Evolutionary conservation across 2,329 filamentous ascomycete species (phyloP).

Genomic region (Fusarium musae): DNA sequence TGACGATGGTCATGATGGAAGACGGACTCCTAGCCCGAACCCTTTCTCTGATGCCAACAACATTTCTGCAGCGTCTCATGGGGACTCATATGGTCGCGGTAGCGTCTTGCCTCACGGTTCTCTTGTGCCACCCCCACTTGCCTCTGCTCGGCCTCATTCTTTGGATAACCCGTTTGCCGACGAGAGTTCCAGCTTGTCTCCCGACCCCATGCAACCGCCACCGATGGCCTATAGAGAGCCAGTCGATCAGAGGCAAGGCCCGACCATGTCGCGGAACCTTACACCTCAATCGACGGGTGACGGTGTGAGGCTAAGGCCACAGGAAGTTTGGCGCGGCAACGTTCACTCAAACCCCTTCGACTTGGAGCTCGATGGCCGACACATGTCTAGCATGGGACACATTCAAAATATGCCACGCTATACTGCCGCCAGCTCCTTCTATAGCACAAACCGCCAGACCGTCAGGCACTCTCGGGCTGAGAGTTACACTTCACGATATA

Average conservation of each 20-base stretch:
- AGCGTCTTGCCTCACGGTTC: constrained; percentile 55
- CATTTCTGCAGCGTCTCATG: constrained; percentile 50
- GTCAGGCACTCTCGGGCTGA: constrained; percentile 52
- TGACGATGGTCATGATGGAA: constrained; percentile 29
- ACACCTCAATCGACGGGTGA: constrained; percentile 44
- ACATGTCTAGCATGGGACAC: constrained; percentile 31
- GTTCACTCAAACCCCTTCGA: constrained; percentile 74
- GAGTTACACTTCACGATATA: constrained; percentile 58
- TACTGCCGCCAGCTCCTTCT: constrained; percentile 40
- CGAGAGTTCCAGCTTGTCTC: constrained; percentile 54
- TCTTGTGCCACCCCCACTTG: constrained; percentile 52
- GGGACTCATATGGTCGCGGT: constrained; percentile 52
- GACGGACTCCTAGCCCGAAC: constrained; percentile 32
- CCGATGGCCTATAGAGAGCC: constrained; percentile 59
- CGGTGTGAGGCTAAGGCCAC: constrained; percentile 47
- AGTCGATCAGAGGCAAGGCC: constrained; percentile 61
- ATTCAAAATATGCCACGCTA: constrained; percentile 38
- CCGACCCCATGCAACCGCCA: constrained; percentile 43
- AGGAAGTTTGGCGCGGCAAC: constrained; percentile 60
- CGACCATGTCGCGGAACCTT: constrained; percentile 51
- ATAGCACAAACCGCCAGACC: constrained; percentile 56
- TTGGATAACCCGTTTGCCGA: constrained; percentile 60
- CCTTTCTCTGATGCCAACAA: constrained; percentile 58
- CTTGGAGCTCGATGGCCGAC: constrained; percentile 58
- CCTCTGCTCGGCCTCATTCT: constrained; percentile 36